A percentile compares a stretch with the other conserved stretches of the same genome.
Conservation (phyloP, 495 filamentous ascomycete genomes). For the Hamigera avellanea region DNA sequence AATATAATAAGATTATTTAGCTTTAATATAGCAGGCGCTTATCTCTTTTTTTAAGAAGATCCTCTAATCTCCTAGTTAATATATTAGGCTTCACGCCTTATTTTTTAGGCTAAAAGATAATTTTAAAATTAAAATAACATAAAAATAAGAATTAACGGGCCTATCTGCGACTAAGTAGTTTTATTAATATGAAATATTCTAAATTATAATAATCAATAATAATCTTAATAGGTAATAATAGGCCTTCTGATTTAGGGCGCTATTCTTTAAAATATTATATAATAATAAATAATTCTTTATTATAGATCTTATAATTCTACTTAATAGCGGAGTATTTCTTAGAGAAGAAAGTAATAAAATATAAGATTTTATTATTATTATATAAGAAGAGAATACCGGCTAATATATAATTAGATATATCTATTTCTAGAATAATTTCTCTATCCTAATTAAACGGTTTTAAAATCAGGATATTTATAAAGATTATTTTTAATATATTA, state of each 20-base stretch:
- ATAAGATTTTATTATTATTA: too few species aligned
- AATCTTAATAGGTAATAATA: constrained; percentile 4
- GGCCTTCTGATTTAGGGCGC: constrained; percentile 7
- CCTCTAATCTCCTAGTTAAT: constrained; percentile 5
- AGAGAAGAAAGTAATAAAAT: constrained; percentile 12
- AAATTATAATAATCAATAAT: constrained; percentile 7
- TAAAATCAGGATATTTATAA: too few species aligned
- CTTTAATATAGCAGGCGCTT: background rate
- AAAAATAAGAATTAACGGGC: constrained; percentile 12
- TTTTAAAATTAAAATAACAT: constrained; percentile 14
- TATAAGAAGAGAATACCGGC: too few species aligned
- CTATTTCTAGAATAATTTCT: too few species aligned
- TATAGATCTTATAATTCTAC: constrained; percentile 18
- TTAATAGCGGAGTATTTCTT: constrained; percentile 10
- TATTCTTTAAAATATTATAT: constrained; percentile 6
- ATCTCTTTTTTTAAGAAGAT: constrained; percentile 2
- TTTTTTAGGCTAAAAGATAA: constrained; percentile 12
- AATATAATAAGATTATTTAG: constrained; percentile 1
- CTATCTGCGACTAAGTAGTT: constrained; percentile 7
- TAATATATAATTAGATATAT: too few species aligned
- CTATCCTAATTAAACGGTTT: too few species aligned
- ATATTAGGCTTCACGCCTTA: constrained; percentile 7
- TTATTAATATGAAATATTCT: constrained; percentile 14
- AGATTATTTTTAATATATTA: too few species aligned
- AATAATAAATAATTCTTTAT: constrained; percentile 16